Base-by-base conservation (phyloP, 208 protist species). In the Trypanosoma conorhini region DNA sequence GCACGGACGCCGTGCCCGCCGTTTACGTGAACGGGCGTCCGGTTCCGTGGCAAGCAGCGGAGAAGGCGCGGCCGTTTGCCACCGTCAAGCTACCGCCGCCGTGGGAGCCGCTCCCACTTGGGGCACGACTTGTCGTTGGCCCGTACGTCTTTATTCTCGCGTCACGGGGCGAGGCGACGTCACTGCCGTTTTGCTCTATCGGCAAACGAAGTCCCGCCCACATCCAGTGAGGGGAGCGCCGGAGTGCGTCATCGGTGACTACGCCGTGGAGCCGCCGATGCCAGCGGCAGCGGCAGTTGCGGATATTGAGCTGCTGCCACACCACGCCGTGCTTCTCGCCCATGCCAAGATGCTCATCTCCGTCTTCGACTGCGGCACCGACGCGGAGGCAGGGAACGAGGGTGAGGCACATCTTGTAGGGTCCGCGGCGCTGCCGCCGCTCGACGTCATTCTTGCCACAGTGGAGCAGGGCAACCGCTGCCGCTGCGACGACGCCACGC, bases 281-380 rank as follows among this genome's bases (percentile, higher is more conserved):
- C 13, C 35, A 46, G 42, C 61, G 21, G 19, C 62, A 21, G 19
- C 8, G 1, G 62, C 50, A 56, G 5, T 70, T 40, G 65, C 65
- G 0, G 65, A 59, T 0, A 31, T 62, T 54, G 17, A 15, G 15
- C 22, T 70, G 12, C 30, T 70, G 24, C 65, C 65, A 12, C 65
- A 70, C 35, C 65, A 70, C 33, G 65, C 65, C 3, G 65, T 62
- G 26, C 15, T 59, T 70, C 54, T 70, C 21, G 65, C 65, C 24
- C 65, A 70, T 38, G 65, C 65, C 26, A 59, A 54, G n/a, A 70
- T 70, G 65, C 65, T 70, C 40, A 26, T 70, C 2, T 62, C 65
- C 40, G 33, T 70, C 24, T 70, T 70, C 62, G 54, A 70, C 21
- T 70, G 15, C 22, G 24, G 51, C 24, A 10, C 15, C 31, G 24